Percentiles rank a stretch among this genome's conserved stretches.
Evolutionary conservation across 225 moss, liverwort and hornwort genomes (phyloP).

Genomic region (Neckera pumila): DNA sequence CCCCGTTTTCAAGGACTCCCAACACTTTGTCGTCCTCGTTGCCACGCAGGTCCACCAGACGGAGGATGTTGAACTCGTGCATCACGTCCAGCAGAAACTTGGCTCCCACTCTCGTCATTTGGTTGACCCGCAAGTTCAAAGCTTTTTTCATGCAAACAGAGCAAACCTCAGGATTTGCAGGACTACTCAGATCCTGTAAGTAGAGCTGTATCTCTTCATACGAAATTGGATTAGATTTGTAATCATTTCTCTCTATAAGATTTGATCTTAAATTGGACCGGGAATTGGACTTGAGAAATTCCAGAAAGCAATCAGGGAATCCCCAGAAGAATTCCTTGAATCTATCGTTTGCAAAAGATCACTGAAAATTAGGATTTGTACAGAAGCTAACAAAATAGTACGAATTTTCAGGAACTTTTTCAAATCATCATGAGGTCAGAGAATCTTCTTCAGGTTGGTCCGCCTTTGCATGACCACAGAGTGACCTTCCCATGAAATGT

Average conservation of each 20-base stretch:
- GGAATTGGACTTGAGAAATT: neutral
- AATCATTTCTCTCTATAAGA: neutral
- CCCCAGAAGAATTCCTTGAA: neutral
- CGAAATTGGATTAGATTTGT: neutral
- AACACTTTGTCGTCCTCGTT: constrained; percentile 44
- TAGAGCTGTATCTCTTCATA: neutral
- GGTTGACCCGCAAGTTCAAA: constrained; percentile 70
- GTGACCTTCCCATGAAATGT: neutral
- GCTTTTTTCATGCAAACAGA: constrained; percentile 28
- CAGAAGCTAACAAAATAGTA: neutral
- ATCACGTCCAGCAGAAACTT: constrained; percentile 50
- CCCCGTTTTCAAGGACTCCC: constrained; percentile 70
- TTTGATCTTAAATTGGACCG: neutral
- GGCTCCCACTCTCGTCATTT: constrained; percentile 55
- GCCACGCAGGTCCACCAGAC: constrained; percentile 63
- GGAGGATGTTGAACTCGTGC: constrained; percentile 44
- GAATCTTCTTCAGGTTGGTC: neutral
- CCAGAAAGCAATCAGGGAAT: neutral
- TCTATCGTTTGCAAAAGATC: neutral
- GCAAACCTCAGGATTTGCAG: neutral
- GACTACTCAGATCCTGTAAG: neutral
- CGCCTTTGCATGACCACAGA: neutral
- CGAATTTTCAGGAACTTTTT: neutral
- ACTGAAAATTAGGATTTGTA: neutral
- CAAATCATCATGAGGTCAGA: neutral